A percentile compares a stretch with the other conserved stretches of the same genome.
These are phyloP conservation scores for Arthrobotrys megalospora DNA, from an alignment of 2,329 filamentous ascomycete genomes.

Conservation along the genomic window DNA sequence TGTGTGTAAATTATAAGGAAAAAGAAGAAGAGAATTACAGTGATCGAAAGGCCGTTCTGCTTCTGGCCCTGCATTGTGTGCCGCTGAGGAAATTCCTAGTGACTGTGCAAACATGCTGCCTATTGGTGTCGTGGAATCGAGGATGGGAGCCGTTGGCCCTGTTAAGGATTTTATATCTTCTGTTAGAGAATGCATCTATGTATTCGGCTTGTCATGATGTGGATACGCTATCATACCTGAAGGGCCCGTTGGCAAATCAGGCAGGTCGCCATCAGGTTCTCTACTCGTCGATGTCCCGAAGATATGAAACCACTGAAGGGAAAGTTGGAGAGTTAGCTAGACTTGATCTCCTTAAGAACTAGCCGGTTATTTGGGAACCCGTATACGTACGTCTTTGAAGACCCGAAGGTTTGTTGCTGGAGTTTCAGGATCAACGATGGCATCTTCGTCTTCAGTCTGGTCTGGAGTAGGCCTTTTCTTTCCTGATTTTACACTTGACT, in stretches of 20 bases:
- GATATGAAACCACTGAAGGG: too few species aligned
- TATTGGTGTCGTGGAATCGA: background rate
- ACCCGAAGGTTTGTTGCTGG: background rate
- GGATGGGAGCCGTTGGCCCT: background rate
- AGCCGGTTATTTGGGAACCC: too few species aligned
- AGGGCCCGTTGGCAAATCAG: too few species aligned
- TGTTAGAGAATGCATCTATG: too few species aligned
- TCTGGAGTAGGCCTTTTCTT: background rate
- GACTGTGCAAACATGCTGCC: slow-evolving; percentile 13
- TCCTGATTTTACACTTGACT: too few species aligned
- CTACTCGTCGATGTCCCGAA: too few species aligned
- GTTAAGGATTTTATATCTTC: too few species aligned
- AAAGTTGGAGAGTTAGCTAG: background rate
- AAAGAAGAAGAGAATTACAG: background rate
- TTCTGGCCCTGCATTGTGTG: background rate
- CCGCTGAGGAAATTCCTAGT: background rate
- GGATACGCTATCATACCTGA: too few species aligned
- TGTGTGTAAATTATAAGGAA: background rate
- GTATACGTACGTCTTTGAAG: background rate
- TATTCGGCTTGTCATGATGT: too few species aligned
- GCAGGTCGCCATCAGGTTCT: too few species aligned
- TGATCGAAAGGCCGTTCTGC: background rate
- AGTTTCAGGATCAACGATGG: background rate
- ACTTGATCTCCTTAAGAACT: too few species aligned
- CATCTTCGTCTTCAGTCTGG: too few species aligned